A percentile compares a stretch with the other conserved stretches of the same genome.
phyloP scores from a whole-genome alignment of 305 asterid species.

The Coffea humblotiana region DNA sequence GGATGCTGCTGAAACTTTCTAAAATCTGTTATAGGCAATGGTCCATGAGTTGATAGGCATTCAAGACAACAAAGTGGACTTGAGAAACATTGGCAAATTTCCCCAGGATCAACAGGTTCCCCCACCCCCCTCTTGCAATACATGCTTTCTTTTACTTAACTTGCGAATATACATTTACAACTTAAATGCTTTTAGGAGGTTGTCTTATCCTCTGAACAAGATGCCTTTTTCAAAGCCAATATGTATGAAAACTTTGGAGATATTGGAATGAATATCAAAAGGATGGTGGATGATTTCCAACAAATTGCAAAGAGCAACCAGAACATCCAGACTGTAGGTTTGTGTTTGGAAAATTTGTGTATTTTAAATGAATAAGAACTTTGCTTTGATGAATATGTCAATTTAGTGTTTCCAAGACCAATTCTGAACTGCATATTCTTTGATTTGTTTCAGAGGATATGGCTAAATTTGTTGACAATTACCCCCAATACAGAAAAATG shows the following conservation, averaged over 20 bases:
- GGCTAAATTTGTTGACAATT: slow-evolving; percentile 98
- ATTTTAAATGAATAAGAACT: slow-evolving; percentile 5
- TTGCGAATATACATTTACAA: slow-evolving; percentile 25
- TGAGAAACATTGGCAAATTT: slow-evolving; percentile 61
- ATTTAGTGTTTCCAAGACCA: not conserved
- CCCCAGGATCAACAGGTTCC: slow-evolving; percentile 87
- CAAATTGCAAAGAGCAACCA: slow-evolving; percentile 95
- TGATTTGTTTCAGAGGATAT: slow-evolving; percentile 80
- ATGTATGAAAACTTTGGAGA: slow-evolving; percentile 97
- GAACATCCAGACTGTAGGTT: slow-evolving; percentile 97
- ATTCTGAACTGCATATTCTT: slow-evolving; percentile 5
- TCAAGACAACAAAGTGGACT: slow-evolving; percentile 91
- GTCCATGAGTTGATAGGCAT: slow-evolving; percentile 94
- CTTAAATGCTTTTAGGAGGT: slow-evolving; percentile 65
- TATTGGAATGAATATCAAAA: slow-evolving; percentile 95
- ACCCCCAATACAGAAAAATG: slow-evolving; percentile 93
- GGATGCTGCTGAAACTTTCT: slow-evolving; percentile 15
- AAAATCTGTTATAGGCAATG: slow-evolving; percentile 66
- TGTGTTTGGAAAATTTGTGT: slow-evolving; percentile 27
- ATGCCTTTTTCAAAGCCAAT: slow-evolving; percentile 87
- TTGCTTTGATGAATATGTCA: not conserved
- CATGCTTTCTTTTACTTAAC: slow-evolving; percentile 18
- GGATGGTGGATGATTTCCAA: slow-evolving; percentile 95
- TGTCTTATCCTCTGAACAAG: slow-evolving; percentile 95
- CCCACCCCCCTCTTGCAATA: not conserved